Evolutionary conservation across 345 rosid genomes (phyloP).

Genomic region (Citrus hindsii): DNA sequence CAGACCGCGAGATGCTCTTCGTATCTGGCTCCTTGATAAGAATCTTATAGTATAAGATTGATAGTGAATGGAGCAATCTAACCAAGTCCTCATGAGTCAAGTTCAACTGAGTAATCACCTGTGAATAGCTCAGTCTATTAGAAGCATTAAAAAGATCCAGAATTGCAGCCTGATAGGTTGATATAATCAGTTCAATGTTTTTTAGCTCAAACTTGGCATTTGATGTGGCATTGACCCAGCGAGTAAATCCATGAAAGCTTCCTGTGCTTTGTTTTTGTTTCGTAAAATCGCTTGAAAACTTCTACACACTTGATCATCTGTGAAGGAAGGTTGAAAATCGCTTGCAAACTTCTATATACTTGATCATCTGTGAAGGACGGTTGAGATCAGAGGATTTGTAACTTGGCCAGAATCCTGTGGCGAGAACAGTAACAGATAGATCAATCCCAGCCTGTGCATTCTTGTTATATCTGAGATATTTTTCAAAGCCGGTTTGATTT

Average conservation of each 20-base stretch:
- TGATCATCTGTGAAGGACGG: slow-evolving; percentile 22
- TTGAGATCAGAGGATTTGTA: slow-evolving; percentile 78
- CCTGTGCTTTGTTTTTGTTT: slow-evolving; percentile 52
- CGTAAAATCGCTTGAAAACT: slow-evolving; percentile 61
- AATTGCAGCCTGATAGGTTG: slow-evolving; percentile 88
- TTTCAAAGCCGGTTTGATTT: slow-evolving; percentile 66
- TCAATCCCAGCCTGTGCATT: slow-evolving; percentile 66
- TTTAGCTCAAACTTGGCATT: slow-evolving; percentile 58
- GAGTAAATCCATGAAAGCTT: slow-evolving; percentile 73
- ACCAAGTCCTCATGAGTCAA: slow-evolving; percentile 79
- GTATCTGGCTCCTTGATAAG: slow-evolving; percentile 59
- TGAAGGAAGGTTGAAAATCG: slow-evolving; percentile 14
- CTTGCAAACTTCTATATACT: too few relatives aligned
- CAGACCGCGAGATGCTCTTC: slow-evolving; percentile 49
- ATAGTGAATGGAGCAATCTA: slow-evolving; percentile 84
- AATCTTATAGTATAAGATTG: slow-evolving; percentile 44
- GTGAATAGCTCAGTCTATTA: slow-evolving; percentile 63
- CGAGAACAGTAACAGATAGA: slow-evolving; percentile 71
- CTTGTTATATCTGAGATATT: slow-evolving; percentile 51
- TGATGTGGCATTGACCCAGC: slow-evolving; percentile 52
- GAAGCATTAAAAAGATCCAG: slow-evolving; percentile 77
- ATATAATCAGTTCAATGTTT: slow-evolving; percentile 55
- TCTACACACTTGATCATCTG: slow-evolving; percentile 79
- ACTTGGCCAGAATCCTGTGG: slow-evolving; percentile 91
- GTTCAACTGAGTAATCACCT: slow-evolving; percentile 76